phyloP scores from a whole-genome alignment of 352 stramenopile species.

The Phytopythium boreale region DNA sequence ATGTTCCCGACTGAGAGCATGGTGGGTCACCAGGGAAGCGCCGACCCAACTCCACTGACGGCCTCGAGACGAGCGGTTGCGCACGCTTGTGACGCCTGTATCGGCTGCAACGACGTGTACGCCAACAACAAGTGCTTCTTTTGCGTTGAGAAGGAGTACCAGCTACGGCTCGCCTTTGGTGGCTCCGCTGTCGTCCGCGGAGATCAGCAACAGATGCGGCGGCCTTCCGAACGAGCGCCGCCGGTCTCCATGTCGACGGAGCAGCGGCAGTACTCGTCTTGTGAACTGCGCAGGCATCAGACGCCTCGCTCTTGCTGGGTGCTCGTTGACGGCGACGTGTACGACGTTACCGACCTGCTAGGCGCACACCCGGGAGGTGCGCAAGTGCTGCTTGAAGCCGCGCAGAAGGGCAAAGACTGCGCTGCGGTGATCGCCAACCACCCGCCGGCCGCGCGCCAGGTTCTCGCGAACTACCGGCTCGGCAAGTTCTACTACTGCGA shows the following conservation, averaged over 20 bases:
- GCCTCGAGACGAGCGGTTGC: conserved; percentile 12
- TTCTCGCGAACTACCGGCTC: conserved; percentile 57
- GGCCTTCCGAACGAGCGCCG: neutral
- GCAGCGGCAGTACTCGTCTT: conserved; percentile 80
- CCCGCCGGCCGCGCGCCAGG: conserved; percentile 31
- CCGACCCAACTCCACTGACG: neutral
- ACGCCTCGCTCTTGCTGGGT: conserved; percentile 88
- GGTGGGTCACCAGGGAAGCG: conserved; percentile 1
- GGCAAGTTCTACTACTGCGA: conserved; percentile 65
- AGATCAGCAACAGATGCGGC: neutral
- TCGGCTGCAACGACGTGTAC: conserved; percentile 78
- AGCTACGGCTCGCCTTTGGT: conserved; percentile 48
- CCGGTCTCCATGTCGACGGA: conserved; percentile 20
- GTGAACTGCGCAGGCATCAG: conserved; percentile 85
- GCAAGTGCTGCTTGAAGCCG: conserved; percentile 53
- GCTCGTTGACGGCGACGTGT: conserved; percentile 82
- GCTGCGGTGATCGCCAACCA: conserved; percentile 51
- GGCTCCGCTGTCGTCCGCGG: conserved; percentile 19
- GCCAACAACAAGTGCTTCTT: conserved; percentile 59
- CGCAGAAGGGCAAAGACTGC: conserved; percentile 50
- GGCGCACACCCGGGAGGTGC: conserved; percentile 84
- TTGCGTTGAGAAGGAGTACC: conserved; percentile 74
- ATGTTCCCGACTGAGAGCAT: neutral
- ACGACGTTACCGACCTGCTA: conserved; percentile 91
- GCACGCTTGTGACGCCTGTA: conserved; percentile 69